Base-by-base conservation (phyloP, 140 eudicot genomes). In the Stevia rebaudiana region DNA sequence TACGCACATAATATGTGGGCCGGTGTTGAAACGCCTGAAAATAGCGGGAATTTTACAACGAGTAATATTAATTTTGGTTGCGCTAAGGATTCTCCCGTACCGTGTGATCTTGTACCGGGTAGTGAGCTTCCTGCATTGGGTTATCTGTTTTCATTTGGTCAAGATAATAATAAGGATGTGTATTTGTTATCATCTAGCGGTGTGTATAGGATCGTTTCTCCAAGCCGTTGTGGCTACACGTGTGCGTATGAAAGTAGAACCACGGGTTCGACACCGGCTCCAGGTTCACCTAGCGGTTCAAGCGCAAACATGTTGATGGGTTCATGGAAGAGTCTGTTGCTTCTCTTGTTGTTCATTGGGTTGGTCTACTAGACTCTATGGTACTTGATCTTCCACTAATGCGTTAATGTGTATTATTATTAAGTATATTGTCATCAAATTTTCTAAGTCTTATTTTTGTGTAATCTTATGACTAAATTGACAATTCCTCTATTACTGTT, bases 141-240 rank as follows among this genome's bases (percentile, higher is more conserved):
- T 13, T 90, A 86, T 76, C 68, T 87, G 33, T 82, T 86, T 58
- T 90, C 97, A 0, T 90, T 70, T n/a, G 95, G 86, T 0, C 88
- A 86, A 56, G 97, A 90, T 46, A 86, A 84, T 66, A 76, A 72
- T 4, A 82, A 78, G 28, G 94, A 90, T 37, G 55, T 78, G 23
- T 86, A 74, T 61, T 53, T 90, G 40, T 64, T 90, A 54, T 44
- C 94, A 0, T 82, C 83, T 51, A 79, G 82, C 24, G 95, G 97
- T 0, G 95, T 90, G 41, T 90, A 86, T 70, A 78, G 97, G 43
- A 41, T 90, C 1, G 90, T 79, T 54, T 85, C 74, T 66, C 94
- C 95, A 0, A 90, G 86, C 48, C 90, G 85, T 6, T 90, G 97
- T 35, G 69, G 78, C n/a, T 84, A 80, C 74, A 53, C 80, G 16